These are phyloP conservation scores for Vaccinium vitisidaea DNA, from an alignment of 148 eudicot species.

Conservation along the genomic window DNA sequence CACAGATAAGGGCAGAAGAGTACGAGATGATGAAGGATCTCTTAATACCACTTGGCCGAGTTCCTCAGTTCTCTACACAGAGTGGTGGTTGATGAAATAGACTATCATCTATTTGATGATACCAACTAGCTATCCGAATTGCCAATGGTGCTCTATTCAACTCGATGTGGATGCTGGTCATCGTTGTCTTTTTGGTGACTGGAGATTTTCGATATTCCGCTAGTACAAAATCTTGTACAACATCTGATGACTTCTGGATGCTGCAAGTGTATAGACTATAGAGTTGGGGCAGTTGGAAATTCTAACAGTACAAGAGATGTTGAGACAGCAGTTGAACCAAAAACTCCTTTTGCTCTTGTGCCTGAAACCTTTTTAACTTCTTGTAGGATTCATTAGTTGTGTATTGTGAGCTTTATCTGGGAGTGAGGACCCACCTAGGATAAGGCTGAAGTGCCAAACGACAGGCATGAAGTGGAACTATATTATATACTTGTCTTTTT, in stretches of 20 bases:
- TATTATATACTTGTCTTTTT: neutral
- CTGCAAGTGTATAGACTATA: neutral
- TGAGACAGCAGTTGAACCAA: neutral
- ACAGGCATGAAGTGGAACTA: neutral
- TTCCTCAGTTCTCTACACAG: conserved; percentile 61
- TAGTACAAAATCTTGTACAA: neutral
- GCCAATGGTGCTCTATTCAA: neutral
- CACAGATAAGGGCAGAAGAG: conserved; percentile 62
- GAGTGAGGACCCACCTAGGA: conserved; percentile 8
- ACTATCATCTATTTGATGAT: neutral
- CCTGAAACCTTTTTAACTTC: neutral
- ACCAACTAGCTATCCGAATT: neutral
- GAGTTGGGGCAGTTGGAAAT: neutral
- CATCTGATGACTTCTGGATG: neutral
- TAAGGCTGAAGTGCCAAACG: neutral
- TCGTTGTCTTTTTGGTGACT: neutral
- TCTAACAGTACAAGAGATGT: neutral
- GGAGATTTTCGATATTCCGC: neutral
- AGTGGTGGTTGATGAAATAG: conserved; percentile 48
- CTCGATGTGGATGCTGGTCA: neutral
- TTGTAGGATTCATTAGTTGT: neutral
- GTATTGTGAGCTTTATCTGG: neutral
- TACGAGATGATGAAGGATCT: conserved; percentile 78
- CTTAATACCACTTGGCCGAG: conserved; percentile 73
- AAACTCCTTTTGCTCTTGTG: neutral